phyloP scores from a whole-genome alignment of 2,329 filamentous ascomycete genomes.

The Clarireedia sp. region DNA sequence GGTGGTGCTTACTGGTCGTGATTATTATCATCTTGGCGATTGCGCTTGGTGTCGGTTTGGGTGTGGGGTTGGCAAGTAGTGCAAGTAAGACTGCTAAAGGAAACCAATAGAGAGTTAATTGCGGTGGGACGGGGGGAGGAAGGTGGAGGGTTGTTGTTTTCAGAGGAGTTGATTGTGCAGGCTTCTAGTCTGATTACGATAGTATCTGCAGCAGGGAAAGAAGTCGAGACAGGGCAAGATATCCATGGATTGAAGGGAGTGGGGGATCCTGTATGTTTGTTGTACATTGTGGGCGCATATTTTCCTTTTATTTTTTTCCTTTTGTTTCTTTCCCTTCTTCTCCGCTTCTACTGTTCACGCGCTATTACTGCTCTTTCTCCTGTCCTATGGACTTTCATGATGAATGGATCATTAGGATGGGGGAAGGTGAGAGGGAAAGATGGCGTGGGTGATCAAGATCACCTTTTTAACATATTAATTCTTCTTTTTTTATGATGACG shows the following conservation, averaged over 20 bases:
- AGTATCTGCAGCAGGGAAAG: too few relatives aligned
- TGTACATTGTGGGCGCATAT: conserved; percentile 3
- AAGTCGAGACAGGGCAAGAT: too few relatives aligned
- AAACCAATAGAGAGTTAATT: not conserved
- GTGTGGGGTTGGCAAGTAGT: conserved; percentile 22
- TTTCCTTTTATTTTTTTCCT: not conserved
- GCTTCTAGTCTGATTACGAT: too few relatives aligned
- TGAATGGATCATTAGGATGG: not conserved
- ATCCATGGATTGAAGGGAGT: not conserved
- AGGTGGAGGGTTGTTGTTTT: too few relatives aligned
- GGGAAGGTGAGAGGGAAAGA: not conserved
- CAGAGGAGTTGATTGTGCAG: too few relatives aligned
- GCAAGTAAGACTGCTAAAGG: conserved; percentile 12
- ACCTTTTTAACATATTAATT: too few relatives aligned
- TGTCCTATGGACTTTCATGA: not conserved
- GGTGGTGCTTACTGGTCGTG: conserved; percentile 63
- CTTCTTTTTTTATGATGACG: too few relatives aligned
- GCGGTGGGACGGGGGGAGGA: not conserved
- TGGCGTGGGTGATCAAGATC: too few relatives aligned
- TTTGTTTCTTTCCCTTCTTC: not conserved
- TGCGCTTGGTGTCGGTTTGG: conserved; percentile 42
- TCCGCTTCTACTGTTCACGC: not conserved
- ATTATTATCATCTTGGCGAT: conserved; percentile 52
- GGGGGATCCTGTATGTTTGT: not conserved
- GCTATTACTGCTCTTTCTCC: not conserved